Evolutionary conservation across 257 asterid species (phyloP), one percentile per base, ranked within the genome.

Genomic region (Przewalskia tangutica): DNA sequence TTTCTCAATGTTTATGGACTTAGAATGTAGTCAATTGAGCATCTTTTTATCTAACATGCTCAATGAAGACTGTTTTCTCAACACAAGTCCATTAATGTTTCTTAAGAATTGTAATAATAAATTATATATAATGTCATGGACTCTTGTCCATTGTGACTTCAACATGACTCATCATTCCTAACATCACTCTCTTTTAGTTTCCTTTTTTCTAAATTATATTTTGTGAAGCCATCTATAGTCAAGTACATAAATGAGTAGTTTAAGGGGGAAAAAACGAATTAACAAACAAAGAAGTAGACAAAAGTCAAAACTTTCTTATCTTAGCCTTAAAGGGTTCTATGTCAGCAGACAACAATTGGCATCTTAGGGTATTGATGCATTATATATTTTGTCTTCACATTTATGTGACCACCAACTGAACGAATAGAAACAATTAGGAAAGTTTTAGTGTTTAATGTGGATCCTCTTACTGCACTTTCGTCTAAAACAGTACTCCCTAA

Each of bases 181-280:
- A 38, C 42, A 38, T 38, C 42, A 38, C 92, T 93, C 40, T 38
- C 42, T 6, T 38, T 38, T 38, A 89, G 93, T 83, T 93, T 93
- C n/a, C 93, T 91, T 84, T 85, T 93, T 3, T 23, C 42, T 17
- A 7, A 70, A 4, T 17, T 46, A 2, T 18, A 8, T 27, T 7
- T 8, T 46, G 9, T 46, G 11, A 46, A 46, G 3, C 11, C 9
- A 46, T 46, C 12, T 46, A 46, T 44, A 44, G 48, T 44, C 4
- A 58, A 17, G 27, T 7, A n/a, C n/a, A n/a, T n/a, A n/a, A n/a
- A n/a, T n/a, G n/a, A n/a, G 32, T 58, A 58, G 32, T 58, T 58
- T 2, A 17, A 58, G 18, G 9, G 1, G 2, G 0, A n/a, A 58
- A 18, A n/a, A 58, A 18, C 32, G 32, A 27, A 27, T 27, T 27